These are phyloP conservation scores for Penicillium macrosclerotiorum DNA, from an alignment of 495 filamentous ascomycete genomes.

Conservation along the genomic window DNA sequence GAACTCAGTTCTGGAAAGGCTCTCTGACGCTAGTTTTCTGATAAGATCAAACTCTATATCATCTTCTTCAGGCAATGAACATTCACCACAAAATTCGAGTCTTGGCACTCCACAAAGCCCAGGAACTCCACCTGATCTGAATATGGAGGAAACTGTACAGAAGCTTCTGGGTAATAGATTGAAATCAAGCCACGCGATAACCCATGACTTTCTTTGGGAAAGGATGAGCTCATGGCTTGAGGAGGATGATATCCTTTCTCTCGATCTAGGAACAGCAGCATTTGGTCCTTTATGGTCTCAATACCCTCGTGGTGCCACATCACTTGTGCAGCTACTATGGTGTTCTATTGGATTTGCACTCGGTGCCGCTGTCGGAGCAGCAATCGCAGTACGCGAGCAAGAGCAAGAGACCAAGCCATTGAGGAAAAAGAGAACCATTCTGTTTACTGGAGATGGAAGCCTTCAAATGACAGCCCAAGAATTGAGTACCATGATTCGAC, in stretches of 20 bases:
- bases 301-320: too few species aligned
- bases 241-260: constrained; percentile 29
- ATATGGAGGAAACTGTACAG: background rate
- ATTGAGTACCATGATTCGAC: constrained; percentile 68
- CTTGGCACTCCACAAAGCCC: background rate
- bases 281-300: too few species aligned
- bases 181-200: constrained; percentile 2
- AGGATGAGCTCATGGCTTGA: constrained; percentile 18
- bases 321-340: too few species aligned
- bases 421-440: constrained; percentile 39
- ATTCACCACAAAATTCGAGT: background rate
- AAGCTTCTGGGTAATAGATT: background rate
- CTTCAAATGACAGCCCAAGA: constrained; percentile 78
- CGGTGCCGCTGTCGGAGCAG: constrained; percentile 38
- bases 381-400: constrained; percentile 36
- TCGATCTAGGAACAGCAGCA: constrained; percentile 40
- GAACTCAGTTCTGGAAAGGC: too few species aligned
- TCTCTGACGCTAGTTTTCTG: too few species aligned
- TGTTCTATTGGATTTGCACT: constrained; percentile 45
- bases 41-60: too few species aligned
- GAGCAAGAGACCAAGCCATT: background rate
- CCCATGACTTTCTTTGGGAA: constrained; percentile 23
- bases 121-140: background rate
- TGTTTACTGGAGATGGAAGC: constrained; percentile 79
- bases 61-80: too few species aligned